Evolutionary conservation across 2,329 filamentous ascomycete species (phyloP).

Genomic region (Fusarium sp.): DNA sequence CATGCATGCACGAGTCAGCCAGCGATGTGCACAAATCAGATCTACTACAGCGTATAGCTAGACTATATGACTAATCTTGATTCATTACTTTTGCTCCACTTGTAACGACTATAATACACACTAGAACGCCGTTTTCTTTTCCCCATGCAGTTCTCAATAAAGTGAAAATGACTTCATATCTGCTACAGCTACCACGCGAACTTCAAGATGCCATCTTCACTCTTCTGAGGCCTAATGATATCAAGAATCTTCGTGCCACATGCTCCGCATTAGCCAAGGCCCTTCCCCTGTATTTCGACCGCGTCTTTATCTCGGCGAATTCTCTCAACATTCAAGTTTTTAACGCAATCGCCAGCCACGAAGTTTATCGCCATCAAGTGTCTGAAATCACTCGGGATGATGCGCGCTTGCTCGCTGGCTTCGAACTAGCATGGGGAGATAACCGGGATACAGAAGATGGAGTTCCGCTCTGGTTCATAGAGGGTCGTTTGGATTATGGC

Average conservation of each 20-base stretch:
- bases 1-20: no score
- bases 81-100: not conserved
- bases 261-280: not conserved
- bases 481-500: not conserved
- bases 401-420: not conserved
- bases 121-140: fast-evolving
- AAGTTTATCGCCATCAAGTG: not conserved
- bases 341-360: not conserved
- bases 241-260: not conserved
- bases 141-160: fast-evolving
- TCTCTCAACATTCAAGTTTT: not conserved
- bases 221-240: fast-evolving
- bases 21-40: no score
- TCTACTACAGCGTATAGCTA: no score
- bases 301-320: not conserved
- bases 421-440: not conserved
- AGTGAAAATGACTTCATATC: not conserved
- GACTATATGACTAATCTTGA: not conserved
- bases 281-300: not conserved
- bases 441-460: not conserved
- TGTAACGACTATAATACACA: not conserved
- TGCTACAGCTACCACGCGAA: not conserved
- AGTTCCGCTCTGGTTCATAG: not conserved
- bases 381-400: conserved; percentile 2
- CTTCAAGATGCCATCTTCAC: not conserved